These are phyloP conservation scores for Mortierella sp. DNA, from an alignment of 371 early-diverging fungal species.

Conservation along the genomic window DNA sequence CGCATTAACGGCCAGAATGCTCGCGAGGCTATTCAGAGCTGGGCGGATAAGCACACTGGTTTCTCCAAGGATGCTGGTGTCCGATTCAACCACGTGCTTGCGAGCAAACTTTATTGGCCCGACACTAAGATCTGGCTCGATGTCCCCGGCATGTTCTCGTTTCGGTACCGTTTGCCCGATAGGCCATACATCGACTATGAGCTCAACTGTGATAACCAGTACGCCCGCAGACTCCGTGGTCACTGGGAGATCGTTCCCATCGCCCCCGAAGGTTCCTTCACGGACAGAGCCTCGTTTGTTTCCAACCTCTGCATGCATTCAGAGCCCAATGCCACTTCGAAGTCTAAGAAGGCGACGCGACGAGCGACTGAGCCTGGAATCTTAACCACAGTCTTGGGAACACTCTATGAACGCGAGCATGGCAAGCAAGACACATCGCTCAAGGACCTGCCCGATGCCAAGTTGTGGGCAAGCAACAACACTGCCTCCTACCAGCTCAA, in stretches of 20 bases:
- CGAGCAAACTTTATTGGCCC: conserved; percentile 5
- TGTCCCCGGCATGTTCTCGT: conserved; percentile 10
- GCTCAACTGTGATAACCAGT: conserved; percentile 7
- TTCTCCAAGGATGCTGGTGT: conserved; percentile 25
- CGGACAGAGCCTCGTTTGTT: conserved; percentile 7
- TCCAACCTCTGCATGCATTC: conserved; percentile 2
- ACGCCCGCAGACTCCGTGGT: neutral
- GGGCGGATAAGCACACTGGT: conserved; percentile 11
- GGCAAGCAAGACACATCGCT: neutral
- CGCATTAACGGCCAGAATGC: conserved; percentile 1
- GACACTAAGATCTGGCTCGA: neutral
- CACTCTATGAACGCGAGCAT: neutral
- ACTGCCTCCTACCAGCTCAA: conserved; percentile 22
- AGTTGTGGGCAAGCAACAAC: neutral
- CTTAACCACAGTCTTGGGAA: neutral
- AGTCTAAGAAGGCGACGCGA: neutral
- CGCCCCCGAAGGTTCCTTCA: neutral
- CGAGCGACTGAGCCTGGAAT: neutral
- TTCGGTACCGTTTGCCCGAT: conserved; percentile 6
- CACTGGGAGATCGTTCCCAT: conserved; percentile 4
- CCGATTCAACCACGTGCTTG: conserved; percentile 11
- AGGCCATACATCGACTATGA: conserved; percentile 3
- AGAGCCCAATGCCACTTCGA: neutral
- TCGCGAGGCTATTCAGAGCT: neutral
- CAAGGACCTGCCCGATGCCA: conserved; percentile 8